These are phyloP conservation scores for Apiospora hydei DNA, from an alignment of 2,329 filamentous ascomycete genomes.

Conservation along the genomic window DNA sequence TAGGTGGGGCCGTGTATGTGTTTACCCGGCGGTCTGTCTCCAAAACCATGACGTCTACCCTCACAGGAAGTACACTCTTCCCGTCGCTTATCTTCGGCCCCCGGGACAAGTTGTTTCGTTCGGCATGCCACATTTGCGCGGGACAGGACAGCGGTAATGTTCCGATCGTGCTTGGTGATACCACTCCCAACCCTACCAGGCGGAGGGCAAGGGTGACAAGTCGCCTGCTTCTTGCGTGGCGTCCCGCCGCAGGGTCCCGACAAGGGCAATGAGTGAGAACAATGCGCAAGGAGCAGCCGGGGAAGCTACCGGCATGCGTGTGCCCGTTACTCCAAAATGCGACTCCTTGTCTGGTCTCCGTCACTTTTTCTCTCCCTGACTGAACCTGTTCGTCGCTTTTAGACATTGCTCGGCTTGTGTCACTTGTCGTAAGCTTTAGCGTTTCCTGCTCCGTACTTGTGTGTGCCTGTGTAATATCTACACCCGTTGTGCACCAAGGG, in stretches of 20 bases:
- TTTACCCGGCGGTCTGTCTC: neutral
- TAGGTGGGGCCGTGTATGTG: constrained; percentile 17
- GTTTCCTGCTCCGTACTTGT: neutral
- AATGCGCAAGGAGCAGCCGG: neutral
- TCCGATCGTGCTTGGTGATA: neutral
- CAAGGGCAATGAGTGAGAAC: neutral
- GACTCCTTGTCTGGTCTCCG: neutral
- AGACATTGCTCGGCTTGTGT: neutral
- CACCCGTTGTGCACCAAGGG: constrained; percentile 2
- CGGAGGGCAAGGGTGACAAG: neutral
- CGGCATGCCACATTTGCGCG: neutral
- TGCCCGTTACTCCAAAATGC: constrained; percentile 6
- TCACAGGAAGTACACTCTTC: neutral
- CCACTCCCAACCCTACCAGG: neutral
- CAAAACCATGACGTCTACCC: constrained; percentile 3
- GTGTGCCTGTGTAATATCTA: neutral
- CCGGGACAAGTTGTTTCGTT: neutral
- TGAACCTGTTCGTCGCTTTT: neutral
- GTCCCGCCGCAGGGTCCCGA: constrained; percentile 14
- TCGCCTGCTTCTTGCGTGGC: neutral
- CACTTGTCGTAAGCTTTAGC: neutral
- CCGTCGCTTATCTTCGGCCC: constrained; percentile 17
- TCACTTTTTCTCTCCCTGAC: neutral
- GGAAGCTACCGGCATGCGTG: neutral
- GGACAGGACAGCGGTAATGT: neutral